These are phyloP conservation scores for Euphrasia arctica DNA, from an alignment of 305 asterid genomes.

Conservation along the genomic window DNA sequence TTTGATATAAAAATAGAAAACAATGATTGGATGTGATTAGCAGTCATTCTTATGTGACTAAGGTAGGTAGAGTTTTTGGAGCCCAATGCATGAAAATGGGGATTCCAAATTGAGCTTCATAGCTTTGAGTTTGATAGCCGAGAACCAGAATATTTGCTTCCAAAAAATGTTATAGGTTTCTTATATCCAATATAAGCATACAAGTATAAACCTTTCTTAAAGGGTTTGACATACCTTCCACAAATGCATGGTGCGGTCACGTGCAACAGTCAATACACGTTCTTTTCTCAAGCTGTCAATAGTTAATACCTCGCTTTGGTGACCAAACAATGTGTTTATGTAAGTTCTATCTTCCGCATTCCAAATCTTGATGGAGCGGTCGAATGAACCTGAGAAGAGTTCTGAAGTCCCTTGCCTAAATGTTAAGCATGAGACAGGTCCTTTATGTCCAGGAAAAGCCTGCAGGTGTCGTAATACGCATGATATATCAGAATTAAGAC, in stretches of 20 bases:
- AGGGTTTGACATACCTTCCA: slow-evolving; percentile 64
- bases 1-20: background rate
- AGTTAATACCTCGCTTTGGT: slow-evolving; percentile 86
- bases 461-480: slow-evolving; percentile 29
- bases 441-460: slow-evolving; percentile 98
- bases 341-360: slow-evolving; percentile 96
- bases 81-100: no score
- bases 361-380: slow-evolving; percentile 91
- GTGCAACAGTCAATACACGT: slow-evolving; percentile 93
- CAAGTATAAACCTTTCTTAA: slow-evolving; percentile 2
- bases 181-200: background rate
- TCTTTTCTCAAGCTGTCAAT: slow-evolving; percentile 93
- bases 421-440: slow-evolving; percentile 93
- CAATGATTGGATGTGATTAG: background rate
- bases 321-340: slow-evolving; percentile 84
- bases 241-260: slow-evolving; percentile 93
- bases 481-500: slow-evolving; percentile 14
- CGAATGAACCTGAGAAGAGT: slow-evolving; percentile 92
- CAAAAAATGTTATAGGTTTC: no score
- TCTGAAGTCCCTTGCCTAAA: slow-evolving; percentile 94
- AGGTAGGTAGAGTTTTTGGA: no score
- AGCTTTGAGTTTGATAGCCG: no score
- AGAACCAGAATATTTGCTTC: no score
- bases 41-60: background rate
- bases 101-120: background rate